Base-by-base conservation (phyloP, 2,329 filamentous ascomycete genomes). In the Penicillium sp. region DNA sequence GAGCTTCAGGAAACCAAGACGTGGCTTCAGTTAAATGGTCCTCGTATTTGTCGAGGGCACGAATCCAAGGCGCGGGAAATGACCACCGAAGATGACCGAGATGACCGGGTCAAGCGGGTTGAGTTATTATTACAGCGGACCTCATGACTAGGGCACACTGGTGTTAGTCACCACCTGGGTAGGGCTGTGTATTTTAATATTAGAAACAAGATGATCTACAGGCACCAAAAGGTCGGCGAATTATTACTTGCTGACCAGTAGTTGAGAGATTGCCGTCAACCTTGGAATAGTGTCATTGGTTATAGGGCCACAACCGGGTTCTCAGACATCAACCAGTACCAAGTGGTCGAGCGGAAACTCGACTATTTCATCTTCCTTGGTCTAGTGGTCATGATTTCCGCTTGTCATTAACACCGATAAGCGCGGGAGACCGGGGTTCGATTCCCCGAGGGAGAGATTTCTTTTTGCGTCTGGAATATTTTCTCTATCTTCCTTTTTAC, bases 301-400 rank as follows among this genome's bases (percentile, higher is more conserved):
- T 13, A 51, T 56, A 16, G 27, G 27, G 9, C 29, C 4, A 19
- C 10, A 45, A 31, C 27, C 3, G 1, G 6, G 11, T 16, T 0
- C 0, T 1, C 6, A n/a, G 19, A 0, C 48, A 61, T 63, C 62
- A 63, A 62, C 59, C 62, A 66, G 21, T 5, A 39, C 63, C 64
- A 66, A 67, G 62, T 66, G 64, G 64, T 43, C 63, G 63, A 67
- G 64, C 59, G 55, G 64, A 66, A 42, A 67, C 64, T 67, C 62
- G 33, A 23, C 50, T 57, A 62, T 53, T 43, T 16, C 29, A 56
- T 67, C 65, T 67, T 67, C 65, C 65, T 67, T 73, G 71, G 71
- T 72, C 70, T 74, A 74, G 72, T 73, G 70, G 71, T 73, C 70
- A 73, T 73, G 71, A 73, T 73, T 69, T 73, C 71, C 72, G 71